These are phyloP conservation scores for Sechiopsis laciniata DNA, from an alignment of 306 rosid species.

Conservation along the genomic window DNA sequence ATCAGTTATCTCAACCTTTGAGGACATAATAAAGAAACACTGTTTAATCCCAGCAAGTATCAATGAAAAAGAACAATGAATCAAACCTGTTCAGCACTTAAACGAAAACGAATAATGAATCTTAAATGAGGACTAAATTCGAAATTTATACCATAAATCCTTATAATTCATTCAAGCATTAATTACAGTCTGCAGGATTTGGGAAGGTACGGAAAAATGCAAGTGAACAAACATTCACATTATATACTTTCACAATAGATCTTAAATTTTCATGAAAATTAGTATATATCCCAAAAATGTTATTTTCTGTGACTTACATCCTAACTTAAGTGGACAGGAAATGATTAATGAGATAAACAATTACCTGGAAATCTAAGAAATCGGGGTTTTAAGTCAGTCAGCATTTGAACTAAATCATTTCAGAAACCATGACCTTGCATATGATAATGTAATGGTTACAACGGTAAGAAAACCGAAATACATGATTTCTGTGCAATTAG, in stretches of 20 bases:
- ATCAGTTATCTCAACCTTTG: not conserved
- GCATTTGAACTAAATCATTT: constrained; percentile 53
- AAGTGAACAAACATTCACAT: not conserved
- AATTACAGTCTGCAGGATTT: not conserved
- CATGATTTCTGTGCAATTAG: not conserved
- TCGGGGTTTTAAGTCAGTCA: constrained; percentile 53
- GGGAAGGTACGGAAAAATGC: not conserved
- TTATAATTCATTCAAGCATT: constrained; percentile 1
- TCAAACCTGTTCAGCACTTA: not conserved
- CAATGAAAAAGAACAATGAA: too few species aligned
- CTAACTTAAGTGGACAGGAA: constrained; percentile 19
- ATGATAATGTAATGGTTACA: constrained; percentile 25
- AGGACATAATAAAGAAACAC: not conserved
- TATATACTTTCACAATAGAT: not conserved
- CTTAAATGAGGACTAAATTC: not conserved
- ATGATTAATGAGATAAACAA: not conserved
- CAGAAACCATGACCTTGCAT: constrained; percentile 82
- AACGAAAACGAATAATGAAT: not conserved
- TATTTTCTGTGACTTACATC: not conserved
- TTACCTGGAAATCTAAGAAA: constrained; percentile 94
- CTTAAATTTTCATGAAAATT: not conserved
- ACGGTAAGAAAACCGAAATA: constrained; percentile 18
- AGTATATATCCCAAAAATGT: not conserved
- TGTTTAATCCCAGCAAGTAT: not conserved
- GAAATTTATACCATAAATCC: not conserved